phyloP scores from a whole-genome alignment of 2,329 filamentous ascomycete species.

The Claviceps sp. region DNA sequence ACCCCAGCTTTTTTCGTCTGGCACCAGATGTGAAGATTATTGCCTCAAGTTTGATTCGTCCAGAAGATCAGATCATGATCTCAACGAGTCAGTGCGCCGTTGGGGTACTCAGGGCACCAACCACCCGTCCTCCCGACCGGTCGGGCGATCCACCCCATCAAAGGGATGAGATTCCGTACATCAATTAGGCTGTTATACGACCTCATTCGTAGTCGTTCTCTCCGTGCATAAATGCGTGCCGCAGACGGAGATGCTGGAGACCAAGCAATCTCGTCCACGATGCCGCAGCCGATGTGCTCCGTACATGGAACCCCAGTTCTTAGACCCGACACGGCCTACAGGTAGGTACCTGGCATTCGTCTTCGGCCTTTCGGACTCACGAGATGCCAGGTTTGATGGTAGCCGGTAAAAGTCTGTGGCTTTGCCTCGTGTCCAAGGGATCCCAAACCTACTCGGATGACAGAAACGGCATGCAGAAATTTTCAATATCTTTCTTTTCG shows the following conservation, averaged over 20 bases:
- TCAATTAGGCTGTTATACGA: background rate
- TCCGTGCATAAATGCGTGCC: background rate
- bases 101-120: background rate
- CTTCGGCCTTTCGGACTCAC: background rate
- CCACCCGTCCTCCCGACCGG: background rate
- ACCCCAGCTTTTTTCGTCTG: background rate
- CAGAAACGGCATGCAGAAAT: background rate
- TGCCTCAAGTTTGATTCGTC: background rate
- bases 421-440: too few species aligned
- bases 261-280: background rate
- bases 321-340: background rate
- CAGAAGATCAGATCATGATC: slow-evolving; percentile 1
- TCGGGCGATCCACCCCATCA: background rate
- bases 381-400: background rate
- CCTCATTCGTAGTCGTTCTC: background rate
- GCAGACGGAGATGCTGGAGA: background rate
- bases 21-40: background rate
- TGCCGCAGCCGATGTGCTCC: too few species aligned
- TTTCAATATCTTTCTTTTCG: background rate
- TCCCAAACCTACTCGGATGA: background rate
- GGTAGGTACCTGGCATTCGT: background rate
- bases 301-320: background rate
- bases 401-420: too few species aligned
- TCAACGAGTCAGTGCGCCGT: slow-evolving; percentile 1
- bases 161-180: background rate